Conservation (phyloP, 1,139 yeast species). For the Scheffersomyces insectosa region DNA sequence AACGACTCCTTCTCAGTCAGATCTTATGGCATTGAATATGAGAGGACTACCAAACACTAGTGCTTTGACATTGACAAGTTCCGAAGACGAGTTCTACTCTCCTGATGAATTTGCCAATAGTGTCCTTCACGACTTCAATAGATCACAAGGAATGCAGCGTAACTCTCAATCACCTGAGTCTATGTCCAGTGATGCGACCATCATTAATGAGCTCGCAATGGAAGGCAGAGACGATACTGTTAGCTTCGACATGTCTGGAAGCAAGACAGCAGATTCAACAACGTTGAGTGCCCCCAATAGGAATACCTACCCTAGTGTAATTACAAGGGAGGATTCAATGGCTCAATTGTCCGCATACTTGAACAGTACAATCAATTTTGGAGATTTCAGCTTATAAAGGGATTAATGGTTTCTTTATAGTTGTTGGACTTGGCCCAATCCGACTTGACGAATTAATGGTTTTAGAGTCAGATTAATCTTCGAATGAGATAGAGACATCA, state of each 20-base stretch:
- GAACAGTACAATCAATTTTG: slow-evolving; percentile 27
- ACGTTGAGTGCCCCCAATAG: too few relatives aligned
- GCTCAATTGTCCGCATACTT: slow-evolving; percentile 37
- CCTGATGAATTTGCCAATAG: slow-evolving; percentile 26
- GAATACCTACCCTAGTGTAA: neutral
- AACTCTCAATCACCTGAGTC: slow-evolving; percentile 11
- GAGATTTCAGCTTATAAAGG: slow-evolving; percentile 1
- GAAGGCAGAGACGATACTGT: neutral
- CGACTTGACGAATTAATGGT: too few relatives aligned
- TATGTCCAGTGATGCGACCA: slow-evolving; percentile 36
- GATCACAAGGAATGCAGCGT: neutral
- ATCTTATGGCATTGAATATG: too few relatives aligned
- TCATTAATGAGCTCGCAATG: slow-evolving; percentile 20
- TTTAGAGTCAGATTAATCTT: too few relatives aligned
- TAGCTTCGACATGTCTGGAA: neutral
- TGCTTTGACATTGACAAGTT: slow-evolving; percentile 16
- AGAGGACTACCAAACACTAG: slow-evolving; percentile 1
- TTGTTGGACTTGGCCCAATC: too few relatives aligned
- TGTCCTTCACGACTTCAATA: neutral
- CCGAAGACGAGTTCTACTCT: slow-evolving; percentile 37
- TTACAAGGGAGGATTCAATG: slow-evolving; percentile 27
- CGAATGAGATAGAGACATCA: too few relatives aligned
- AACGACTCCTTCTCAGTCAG: too few relatives aligned
- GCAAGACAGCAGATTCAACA: neutral
- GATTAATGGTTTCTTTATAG: too few relatives aligned